Base-by-base conservation (phyloP, 371 early-diverging fungal genomes). In the Haplosporangium sp. region DNA sequence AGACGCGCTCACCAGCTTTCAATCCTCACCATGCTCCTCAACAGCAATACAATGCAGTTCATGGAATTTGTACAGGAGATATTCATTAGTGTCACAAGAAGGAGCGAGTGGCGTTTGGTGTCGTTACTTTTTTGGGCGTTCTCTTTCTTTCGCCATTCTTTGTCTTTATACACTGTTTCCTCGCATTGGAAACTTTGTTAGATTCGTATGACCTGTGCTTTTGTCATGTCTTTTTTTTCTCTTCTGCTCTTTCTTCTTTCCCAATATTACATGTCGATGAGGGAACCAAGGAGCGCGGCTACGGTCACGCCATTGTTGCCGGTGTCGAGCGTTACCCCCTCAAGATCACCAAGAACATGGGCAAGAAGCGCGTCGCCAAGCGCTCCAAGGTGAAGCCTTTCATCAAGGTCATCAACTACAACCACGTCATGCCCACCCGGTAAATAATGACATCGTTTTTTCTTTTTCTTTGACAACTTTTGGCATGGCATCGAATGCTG, bases 391-490 rank as follows among this genome's bases (percentile, higher is more conserved):
- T 98, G 83, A 97, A 97, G 97, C 92, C 98, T 80, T 98, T 98
- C 91, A 86, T 98, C 86, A 97, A 97, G 93, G 90, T 90, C 68
- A 86, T 98, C 86, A 98, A 98, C 95, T 97, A 95, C 93, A 94
- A 95, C 89, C 98, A 98, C 92, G 84, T 98, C 76, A 97, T 98
- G 96, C 98, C 98, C 85, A 98, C 98, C 75, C 93, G 96, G 89
- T 92, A 88, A 67, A 82, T 48, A 29, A 29, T 29, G 29, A 29
- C 46, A 45, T 16, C 45, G 45, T 6, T 16, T 45, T 45, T 45
- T 29, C 4, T 29, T 29, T 29, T 29, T 29, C 29, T 29, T 4
- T 29, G 29, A 29, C 2, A 4, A 4, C 11, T 21, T 36, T 29
- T 16, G 54, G 6, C 36, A 8, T 50, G 21, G 36, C 21, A 5